Evolutionary conservation across 78 protist species (phyloP).

Genomic region (Dictyostelium firmibasis): DNA sequence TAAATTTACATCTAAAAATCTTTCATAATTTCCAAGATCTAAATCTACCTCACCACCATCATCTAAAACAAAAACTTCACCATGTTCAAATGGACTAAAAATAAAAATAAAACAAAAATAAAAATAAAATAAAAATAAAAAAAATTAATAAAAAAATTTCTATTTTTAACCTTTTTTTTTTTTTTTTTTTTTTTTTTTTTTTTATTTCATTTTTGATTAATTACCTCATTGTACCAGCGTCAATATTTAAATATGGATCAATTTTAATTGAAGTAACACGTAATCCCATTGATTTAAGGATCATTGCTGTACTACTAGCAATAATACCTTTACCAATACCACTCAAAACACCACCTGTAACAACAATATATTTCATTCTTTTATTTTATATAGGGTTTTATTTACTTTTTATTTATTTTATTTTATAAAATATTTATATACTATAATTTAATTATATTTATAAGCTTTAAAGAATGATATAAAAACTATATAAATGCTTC

Average conservation of each 20-base stretch:
- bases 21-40: constrained; percentile 99
- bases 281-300: constrained; percentile 82
- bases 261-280: constrained; percentile 91
- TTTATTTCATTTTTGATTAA: neutral
- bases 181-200: neutral
- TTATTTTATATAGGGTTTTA: neutral
- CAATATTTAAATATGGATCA: constrained; percentile 92
- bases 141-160: neutral
- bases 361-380: constrained; percentile 83
- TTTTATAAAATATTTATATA: neutral
- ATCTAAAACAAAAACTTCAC: constrained; percentile 84
- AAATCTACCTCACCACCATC: constrained; percentile 98
- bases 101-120: neutral
- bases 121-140: neutral
- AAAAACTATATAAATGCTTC: neutral
- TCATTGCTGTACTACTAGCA: constrained; percentile 85
- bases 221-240: constrained; percentile 92
- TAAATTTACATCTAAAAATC: constrained; percentile 90
- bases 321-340: constrained; percentile 95
- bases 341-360: constrained; percentile 93
- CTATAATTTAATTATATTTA: too few species aligned
- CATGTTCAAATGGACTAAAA: constrained; percentile 93
- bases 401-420: neutral
- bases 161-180: neutral
- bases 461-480: neutral